Conservation (phyloP, 1,284 basidiomycete genomes). For the Golubevia pallescens region DNA sequence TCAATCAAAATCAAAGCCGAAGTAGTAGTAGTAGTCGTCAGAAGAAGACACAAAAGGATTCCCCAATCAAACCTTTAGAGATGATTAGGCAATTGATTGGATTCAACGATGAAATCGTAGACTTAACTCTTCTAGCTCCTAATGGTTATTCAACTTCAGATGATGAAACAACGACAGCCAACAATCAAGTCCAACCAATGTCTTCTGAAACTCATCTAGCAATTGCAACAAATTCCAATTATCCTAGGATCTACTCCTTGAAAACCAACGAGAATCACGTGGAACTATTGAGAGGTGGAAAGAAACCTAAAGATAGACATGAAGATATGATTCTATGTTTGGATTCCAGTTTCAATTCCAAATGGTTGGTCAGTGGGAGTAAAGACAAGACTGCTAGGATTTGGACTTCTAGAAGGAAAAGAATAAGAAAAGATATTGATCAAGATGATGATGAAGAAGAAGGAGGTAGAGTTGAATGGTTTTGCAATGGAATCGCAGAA, state of each 20-base stretch:
- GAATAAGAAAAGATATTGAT: neutral
- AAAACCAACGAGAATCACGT: constrained; percentile 32
- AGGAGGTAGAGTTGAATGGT: constrained; percentile 69
- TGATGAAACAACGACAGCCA: constrained; percentile 31
- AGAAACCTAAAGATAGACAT: constrained; percentile 67
- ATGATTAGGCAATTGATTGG: constrained; percentile 77
- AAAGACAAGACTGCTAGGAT: constrained; percentile 88
- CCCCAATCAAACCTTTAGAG: constrained; percentile 70
- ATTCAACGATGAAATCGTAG: constrained; percentile 97
- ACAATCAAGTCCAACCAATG: neutral
- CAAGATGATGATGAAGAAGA: constrained; percentile 10
- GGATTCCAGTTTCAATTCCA: constrained; percentile 73
- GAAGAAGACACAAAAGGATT: constrained; percentile 72
- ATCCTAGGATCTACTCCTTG: constrained; percentile 81
- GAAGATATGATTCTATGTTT: constrained; percentile 88
- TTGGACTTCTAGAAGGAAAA: constrained; percentile 69
- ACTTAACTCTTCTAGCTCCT: constrained; percentile 68
- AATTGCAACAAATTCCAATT: constrained; percentile 91
- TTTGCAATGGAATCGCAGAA: constrained; percentile 84
- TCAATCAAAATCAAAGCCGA: neutral
- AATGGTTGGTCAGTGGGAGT: constrained; percentile 83
- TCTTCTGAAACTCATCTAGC: constrained; percentile 77
- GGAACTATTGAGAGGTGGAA: constrained; percentile 23
- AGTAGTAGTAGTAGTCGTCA: neutral
- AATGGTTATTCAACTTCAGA: constrained; percentile 65